These are phyloP conservation scores for Moesziomyces sp. DNA, from an alignment of 1,284 basidiomycete genomes.

Conservation along the genomic window DNA sequence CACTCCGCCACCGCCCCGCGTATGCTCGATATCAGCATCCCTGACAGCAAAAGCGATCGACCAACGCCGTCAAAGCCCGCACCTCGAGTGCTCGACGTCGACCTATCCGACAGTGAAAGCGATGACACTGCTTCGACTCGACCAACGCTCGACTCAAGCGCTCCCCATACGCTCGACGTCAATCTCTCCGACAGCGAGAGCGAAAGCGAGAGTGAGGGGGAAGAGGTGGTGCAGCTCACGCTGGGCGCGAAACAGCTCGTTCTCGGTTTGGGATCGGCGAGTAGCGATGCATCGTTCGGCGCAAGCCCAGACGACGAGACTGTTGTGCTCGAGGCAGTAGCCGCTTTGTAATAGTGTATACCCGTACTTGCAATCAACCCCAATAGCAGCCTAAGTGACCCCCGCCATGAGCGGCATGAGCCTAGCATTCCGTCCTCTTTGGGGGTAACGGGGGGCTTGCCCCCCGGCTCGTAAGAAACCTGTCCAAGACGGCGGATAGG, in stretches of 20 bases:
- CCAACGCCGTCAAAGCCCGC: no score
- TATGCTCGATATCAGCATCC: no score
- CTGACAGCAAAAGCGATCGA: no score
- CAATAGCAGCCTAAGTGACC: no score
- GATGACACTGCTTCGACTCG: no score
- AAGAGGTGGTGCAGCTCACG: slow-evolving; percentile 24
- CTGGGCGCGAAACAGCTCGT: slow-evolving; percentile 17
- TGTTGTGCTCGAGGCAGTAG: slow-evolving; percentile 14
- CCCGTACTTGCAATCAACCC: not conserved
- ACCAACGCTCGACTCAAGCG: not conserved
- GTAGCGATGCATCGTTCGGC: slow-evolving; percentile 6
- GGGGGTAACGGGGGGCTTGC: no score
- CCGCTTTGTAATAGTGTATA: slow-evolving; percentile 3
- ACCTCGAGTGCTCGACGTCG: no score
- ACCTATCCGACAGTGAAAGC: no score
- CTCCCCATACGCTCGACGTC: not conserved
- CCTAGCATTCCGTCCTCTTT: no score
- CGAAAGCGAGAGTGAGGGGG: slow-evolving; percentile 11
- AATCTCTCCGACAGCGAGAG: no score
- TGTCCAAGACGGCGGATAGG: not conserved
- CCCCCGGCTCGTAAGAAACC: not conserved
- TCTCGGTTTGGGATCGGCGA: slow-evolving; percentile 17
- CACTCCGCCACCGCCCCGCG: not conserved
- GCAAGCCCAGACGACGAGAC: slow-evolving; percentile 23
- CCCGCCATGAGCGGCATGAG: no score